Percentiles rank a stretch among this genome's conserved stretches.
phyloP scores from a whole-genome alignment of 2,329 filamentous ascomycete species.

The Pseudofabraea citricarpa region DNA sequence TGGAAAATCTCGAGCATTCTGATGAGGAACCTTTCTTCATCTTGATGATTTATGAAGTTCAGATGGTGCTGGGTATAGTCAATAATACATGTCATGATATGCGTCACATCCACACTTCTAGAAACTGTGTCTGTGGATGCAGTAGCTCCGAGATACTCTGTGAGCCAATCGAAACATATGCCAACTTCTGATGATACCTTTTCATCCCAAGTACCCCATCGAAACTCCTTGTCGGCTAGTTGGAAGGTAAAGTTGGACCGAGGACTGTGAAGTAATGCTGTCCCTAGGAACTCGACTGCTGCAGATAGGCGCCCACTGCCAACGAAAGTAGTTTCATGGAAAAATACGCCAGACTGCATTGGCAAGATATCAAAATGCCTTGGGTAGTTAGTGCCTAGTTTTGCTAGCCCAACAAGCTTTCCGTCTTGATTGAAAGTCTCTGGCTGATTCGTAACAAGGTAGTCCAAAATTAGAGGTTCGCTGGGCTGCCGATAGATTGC shows the following conservation, averaged over 20 bases:
- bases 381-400: slow-evolving; percentile 57
- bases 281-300: slow-evolving; percentile 22
- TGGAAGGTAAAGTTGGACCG: slow-evolving; percentile 36
- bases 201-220: slow-evolving; percentile 54
- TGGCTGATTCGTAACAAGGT: slow-evolving; percentile 15
- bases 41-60: slow-evolving; percentile 11
- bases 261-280: slow-evolving; percentile 23
- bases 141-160: slow-evolving; percentile 33
- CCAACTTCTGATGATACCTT: slow-evolving; percentile 57
- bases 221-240: slow-evolving; percentile 43
- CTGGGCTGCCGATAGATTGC: slow-evolving; percentile 28
- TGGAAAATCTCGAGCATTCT: slow-evolving; percentile 23
- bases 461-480: slow-evolving; percentile 22
- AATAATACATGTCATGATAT: slow-evolving; percentile 17
- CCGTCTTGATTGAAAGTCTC: slow-evolving; percentile 14
- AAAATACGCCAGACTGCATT: slow-evolving; percentile 49
- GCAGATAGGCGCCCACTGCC: slow-evolving; percentile 46
- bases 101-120: slow-evolving; percentile 7
- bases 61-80: slow-evolving; percentile 24
- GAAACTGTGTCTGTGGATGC: not conserved
- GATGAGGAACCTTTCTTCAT: slow-evolving; percentile 17
- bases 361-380: slow-evolving; percentile 60
- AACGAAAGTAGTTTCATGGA: slow-evolving; percentile 54
- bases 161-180: slow-evolving; percentile 54
- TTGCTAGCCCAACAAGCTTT: slow-evolving; percentile 50